Base-by-base conservation (phyloP, 1,139 yeast genomes). In the Debaryomyces fabryi region DNA sequence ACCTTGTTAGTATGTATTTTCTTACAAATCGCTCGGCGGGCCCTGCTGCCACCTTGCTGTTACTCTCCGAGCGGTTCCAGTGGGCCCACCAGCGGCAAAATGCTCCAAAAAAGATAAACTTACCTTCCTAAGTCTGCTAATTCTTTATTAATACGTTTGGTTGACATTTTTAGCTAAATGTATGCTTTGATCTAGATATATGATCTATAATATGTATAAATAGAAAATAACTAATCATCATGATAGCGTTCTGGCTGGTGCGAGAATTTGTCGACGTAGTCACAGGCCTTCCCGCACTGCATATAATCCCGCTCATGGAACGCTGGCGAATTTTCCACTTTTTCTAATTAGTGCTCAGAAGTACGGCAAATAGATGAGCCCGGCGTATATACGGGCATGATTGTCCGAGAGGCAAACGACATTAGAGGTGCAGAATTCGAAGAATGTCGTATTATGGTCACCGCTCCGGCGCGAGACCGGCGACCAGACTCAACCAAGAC, bases 61-160 rank as follows among this genome's bases (percentile, higher is more conserved):
- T 34, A 25, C n/a, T 27, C 20, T 9, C 35, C 35, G 20, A 32
- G 20, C 21, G 34, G 32, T 25, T 25, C 37, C 16, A 20, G 15
- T 16, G 9, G n/a, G 16, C 36, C 36, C 43, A 35, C 20, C 20
- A 35, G 15, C 25, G 20, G 30, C 23, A 21, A 21, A 3, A 21
- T 6, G 8, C 24, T 21, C 27, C n/a, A 27, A 16, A 16, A 27
- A 43, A 36, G 25, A 42, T 44, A 29, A 56, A 85, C 93, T 73
- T 81, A 86, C 93, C 89, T 86, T 70, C 96, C 97, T 67, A 92
- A 82, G 74, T 92, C 98, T 62, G 88, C 86, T 65, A 92, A 82
- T 76, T 92, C 98, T 77, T 92, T 92, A 77, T 89, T 89, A 67
- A 92, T 91, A 83, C 98, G 92, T 76, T 92, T 92, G 65, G 85